phyloP scores from a whole-genome alignment of 1,284 basidiomycete species.

The Malassezia psittaci region DNA sequence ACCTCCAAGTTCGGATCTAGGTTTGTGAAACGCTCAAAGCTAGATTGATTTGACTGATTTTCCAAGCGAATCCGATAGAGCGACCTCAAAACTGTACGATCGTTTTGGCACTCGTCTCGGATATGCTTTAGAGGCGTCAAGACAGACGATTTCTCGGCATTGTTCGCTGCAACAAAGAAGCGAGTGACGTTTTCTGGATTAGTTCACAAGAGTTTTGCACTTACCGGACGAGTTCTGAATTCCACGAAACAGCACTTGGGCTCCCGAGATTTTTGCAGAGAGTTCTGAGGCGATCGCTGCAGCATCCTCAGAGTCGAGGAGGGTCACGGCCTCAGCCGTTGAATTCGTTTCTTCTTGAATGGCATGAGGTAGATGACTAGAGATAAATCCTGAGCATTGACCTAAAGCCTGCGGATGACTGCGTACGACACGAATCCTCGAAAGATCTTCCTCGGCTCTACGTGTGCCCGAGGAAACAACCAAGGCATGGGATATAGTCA shows the following conservation, averaged over 20 bases:
- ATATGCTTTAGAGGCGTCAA: too few species aligned
- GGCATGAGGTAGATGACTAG: constrained; percentile 3
- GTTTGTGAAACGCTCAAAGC: too few species aligned
- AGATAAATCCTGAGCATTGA: constrained; percentile 11
- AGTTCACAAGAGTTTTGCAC: neutral
- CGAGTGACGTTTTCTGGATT: constrained; percentile 11
- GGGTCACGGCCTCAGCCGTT: constrained; percentile 10
- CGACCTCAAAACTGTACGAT: too few species aligned
- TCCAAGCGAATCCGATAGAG: too few species aligned
- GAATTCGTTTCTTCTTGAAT: neutral
- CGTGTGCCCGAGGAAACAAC: neutral
- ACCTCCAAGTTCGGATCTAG: too few species aligned
- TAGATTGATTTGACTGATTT: too few species aligned
- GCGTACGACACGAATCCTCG: constrained; percentile 3
- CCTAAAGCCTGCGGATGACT: constrained; percentile 16
- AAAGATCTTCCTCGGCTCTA: neutral
- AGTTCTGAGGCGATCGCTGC: constrained; percentile 12
- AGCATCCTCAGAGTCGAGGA: neutral
- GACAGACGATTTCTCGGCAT: neutral
- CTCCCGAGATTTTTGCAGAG: neutral
- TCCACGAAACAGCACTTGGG: neutral
- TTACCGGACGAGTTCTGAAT: constrained; percentile 9
- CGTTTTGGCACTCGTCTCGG: too few species aligned
- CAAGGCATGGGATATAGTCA: constrained; percentile 10
- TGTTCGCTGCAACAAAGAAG: constrained; percentile 6